phyloP scores from a whole-genome alignment of 805 yeast genomes.

The Danielozyma ontarioensis region DNA sequence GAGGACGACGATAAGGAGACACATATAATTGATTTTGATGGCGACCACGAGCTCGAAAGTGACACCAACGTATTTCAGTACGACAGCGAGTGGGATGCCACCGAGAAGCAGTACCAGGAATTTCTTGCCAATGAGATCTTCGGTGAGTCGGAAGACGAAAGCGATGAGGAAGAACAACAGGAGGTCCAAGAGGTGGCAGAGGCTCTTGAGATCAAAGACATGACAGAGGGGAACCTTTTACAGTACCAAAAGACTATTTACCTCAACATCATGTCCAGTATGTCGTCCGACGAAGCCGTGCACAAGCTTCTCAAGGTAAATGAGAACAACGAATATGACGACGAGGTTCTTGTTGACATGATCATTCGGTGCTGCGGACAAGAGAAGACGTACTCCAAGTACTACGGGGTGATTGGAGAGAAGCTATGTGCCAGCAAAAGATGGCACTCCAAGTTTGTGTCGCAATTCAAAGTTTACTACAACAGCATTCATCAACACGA shows the following conservation, averaged over 20 bases:
- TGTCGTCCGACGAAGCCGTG: constrained; percentile 89
- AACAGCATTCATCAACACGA: constrained; percentile 60
- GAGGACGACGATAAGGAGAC: constrained; percentile 58
- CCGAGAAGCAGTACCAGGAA: constrained; percentile 44
- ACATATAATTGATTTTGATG: constrained; percentile 54
- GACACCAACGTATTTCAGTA: constrained; percentile 39
- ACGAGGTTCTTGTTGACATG: constrained; percentile 61
- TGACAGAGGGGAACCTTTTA: constrained; percentile 60
- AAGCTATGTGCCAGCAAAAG: constrained; percentile 46
- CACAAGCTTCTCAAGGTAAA: constrained; percentile 66
- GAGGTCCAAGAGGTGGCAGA: constrained; percentile 9
- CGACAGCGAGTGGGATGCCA: constrained; percentile 46
- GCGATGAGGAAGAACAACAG: constrained; percentile 7
- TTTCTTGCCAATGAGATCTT: constrained; percentile 39
- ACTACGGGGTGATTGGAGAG: constrained; percentile 73
- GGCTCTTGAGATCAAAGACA: constrained; percentile 60
- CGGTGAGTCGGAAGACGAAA: constrained; percentile 26
- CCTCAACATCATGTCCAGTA: constrained; percentile 78
- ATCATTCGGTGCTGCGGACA: constrained; percentile 77
- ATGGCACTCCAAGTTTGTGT: constrained; percentile 56
- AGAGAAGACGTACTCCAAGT: constrained; percentile 81
- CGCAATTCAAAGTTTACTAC: constrained; percentile 54
- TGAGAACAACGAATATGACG: constrained; percentile 22
- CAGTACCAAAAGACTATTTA: constrained; percentile 75
- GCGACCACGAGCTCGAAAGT: constrained; percentile 32